Evolutionary conservation across 306 rosid genomes (phyloP).

Genomic region (Arachis hypogaea): DNA sequence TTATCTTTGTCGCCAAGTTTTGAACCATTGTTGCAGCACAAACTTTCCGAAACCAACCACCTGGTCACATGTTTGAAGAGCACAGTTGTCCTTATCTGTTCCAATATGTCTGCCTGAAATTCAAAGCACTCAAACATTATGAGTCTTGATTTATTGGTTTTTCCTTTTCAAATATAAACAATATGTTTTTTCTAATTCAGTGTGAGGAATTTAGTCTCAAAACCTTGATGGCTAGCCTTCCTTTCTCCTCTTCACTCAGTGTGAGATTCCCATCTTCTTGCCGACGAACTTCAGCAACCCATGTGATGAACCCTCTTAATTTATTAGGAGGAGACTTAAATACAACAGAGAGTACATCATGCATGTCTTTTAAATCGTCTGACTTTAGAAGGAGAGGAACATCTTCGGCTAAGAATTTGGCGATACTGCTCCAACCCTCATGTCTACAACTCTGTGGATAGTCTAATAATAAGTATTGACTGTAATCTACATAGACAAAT

Average conservation of each 20-base stretch:
- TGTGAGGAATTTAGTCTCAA: constrained; percentile 4
- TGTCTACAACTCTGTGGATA: constrained; percentile 88
- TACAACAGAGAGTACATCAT: constrained; percentile 57
- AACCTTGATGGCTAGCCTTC: constrained; percentile 86
- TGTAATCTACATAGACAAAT: constrained; percentile 32
- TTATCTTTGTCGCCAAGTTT: constrained; percentile 40
- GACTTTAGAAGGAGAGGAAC: constrained; percentile 66
- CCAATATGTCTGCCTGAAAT: constrained; percentile 80
- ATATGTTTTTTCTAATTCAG: too few relatives aligned
- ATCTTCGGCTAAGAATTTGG: constrained; percentile 68
- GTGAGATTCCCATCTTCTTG: constrained; percentile 79
- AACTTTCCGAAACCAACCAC: constrained; percentile 61
- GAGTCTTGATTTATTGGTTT: constrained; percentile 24
- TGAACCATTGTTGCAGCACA: constrained; percentile 41
- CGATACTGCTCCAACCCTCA: constrained; percentile 73
- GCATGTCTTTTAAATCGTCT: constrained; percentile 64
- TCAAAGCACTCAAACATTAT: constrained; percentile 39
- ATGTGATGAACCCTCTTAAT: constrained; percentile 69
- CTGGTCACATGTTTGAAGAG: constrained; percentile 60
- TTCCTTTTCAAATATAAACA: constrained; percentile 3
- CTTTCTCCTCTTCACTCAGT: constrained; percentile 80
- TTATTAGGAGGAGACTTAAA: constrained; percentile 75
- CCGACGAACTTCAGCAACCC: constrained; percentile 95
- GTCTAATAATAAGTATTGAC: constrained; percentile 32
- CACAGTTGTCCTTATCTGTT: constrained; percentile 65